phyloP scores from a whole-genome alignment of 306 rosid genomes.

The Gleditsia sinensis region DNA sequence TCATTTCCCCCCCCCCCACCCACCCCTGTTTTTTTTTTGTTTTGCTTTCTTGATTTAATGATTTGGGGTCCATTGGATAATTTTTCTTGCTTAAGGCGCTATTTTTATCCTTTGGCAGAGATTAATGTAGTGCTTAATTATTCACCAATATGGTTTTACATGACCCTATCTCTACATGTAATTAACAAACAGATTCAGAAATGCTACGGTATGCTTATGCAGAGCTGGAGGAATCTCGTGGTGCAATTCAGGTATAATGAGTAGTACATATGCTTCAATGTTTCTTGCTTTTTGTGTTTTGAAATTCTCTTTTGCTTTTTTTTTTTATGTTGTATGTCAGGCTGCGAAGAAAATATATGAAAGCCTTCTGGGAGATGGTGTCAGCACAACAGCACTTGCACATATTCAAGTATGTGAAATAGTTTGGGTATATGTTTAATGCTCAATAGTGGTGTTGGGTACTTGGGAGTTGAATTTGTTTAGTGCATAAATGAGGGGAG shows the following conservation, averaged over 20 bases:
- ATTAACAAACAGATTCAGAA: constrained; percentile 59
- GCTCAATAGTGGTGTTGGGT: constrained; percentile 26
- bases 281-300: constrained; percentile 18
- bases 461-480: constrained; percentile 17
- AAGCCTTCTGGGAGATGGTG: constrained; percentile 76
- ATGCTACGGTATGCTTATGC: constrained; percentile 95
- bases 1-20: not conserved
- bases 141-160: not conserved
- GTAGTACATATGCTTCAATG: constrained; percentile 22
- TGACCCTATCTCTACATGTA: not conserved
- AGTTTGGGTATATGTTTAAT: constrained; percentile 12
- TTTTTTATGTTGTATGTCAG: constrained; percentile 51
- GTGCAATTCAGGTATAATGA: constrained; percentile 78
- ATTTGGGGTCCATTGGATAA: not conserved
- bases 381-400: constrained; percentile 69
- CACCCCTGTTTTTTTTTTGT: not conserved
- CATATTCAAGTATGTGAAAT: constrained; percentile 80
- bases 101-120: constrained; percentile 11
- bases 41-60: not conserved
- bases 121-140: not conserved
- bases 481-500: constrained; percentile 12
- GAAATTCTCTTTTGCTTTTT: constrained; percentile 8
- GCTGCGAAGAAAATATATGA: constrained; percentile 92
- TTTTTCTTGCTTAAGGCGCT: not conserved
- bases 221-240: constrained; percentile 98